Evolutionary conservation across 1,284 basidiomycete genomes (phyloP).

Genomic region (Trichosporon ovoides): DNA sequence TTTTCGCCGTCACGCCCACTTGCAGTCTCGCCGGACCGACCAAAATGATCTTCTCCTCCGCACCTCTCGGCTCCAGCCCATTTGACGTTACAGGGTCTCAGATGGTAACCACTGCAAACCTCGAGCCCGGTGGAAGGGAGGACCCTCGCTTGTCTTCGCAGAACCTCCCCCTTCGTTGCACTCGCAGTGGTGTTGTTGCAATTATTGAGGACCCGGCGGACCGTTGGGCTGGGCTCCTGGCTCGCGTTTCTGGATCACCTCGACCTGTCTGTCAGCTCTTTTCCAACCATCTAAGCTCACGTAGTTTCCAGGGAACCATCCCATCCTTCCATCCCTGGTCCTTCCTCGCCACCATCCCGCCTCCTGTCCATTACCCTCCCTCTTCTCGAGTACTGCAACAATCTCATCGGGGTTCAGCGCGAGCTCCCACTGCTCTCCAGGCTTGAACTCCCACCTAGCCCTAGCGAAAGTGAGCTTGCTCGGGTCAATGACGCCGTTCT

Average conservation of each 20-base stretch:
- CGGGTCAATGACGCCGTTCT: slow-evolving; percentile 50
- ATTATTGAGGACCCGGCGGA: not conserved
- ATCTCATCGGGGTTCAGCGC: slow-evolving; percentile 84
- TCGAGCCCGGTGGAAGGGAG: too few relatives aligned
- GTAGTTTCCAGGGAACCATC: slow-evolving; percentile 95
- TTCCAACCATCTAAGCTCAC: slow-evolving; percentile 48
- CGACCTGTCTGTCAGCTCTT: slow-evolving; percentile 16
- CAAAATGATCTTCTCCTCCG: too few relatives aligned
- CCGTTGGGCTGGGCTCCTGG: not conserved
- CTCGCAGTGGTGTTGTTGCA: too few relatives aligned
- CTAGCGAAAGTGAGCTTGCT: slow-evolving; percentile 76
- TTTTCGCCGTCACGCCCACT: too few relatives aligned
- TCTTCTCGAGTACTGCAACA: slow-evolving; percentile 82
- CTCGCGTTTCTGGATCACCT: slow-evolving; percentile 24
- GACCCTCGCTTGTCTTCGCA: too few relatives aligned
- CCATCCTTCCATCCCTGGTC: slow-evolving; percentile 85
- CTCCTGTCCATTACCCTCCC: slow-evolving; percentile 72
- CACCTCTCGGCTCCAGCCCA: too few relatives aligned
- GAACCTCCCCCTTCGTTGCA: too few relatives aligned
- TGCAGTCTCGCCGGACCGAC: too few relatives aligned
- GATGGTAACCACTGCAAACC: too few relatives aligned
- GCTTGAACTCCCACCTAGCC: slow-evolving; percentile 73
- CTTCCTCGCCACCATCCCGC: slow-evolving; percentile 95
- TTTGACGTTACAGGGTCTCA: too few relatives aligned
- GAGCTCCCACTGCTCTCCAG: slow-evolving; percentile 71